Base-by-base conservation (phyloP, 192 early-diverging fungal species). In the Cetraspora pellucida region DNA sequence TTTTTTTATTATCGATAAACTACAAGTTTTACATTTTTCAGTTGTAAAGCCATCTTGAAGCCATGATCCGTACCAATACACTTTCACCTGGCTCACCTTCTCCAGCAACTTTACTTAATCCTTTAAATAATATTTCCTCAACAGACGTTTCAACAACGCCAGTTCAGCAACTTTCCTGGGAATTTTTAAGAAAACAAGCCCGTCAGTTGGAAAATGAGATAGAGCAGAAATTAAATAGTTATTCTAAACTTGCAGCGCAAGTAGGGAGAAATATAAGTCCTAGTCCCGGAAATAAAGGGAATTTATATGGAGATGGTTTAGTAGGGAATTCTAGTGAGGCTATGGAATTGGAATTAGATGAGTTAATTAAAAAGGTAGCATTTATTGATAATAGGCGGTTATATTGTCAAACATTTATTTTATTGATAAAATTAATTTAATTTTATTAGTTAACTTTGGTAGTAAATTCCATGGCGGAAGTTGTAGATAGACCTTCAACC, bases 141-240 rank as follows among this genome's bases (percentile, higher is more conserved):
- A 68, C 43, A 2, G 66, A 68, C 46, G n/a, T 47, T 27, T 27
- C 45, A 19, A 68, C 66, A 27, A 27, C 21, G 16, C 10, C n/a
- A 10, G 2, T 17, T n/a, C 16, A 43, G 27, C 59, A 75, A 47
- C 74, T 21, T n/a, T 76, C 84, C 1, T 94, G 93, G 93, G 93
- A 94, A 55, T 75, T 77, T 6, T 77, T 94, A 55, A 85, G 92
- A 47, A 89, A 89, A 66, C 89, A 93, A 46, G 92, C 89, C 14
- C 84, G 92, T 55, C 85, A 87, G 30, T 80, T 94, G 17, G 92
- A 93, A 77, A 89, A 85, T 77, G 93, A 94, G 72, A 88, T 90
- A 25, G 92, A 94, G 61, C 77, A 83, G 2, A 91, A 91, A 77
- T 80, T 94, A 9, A 83, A 82, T 7, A 67, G 82, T 7, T 86